These are phyloP conservation scores for Protomyces lactucae-debilis DNA, from an alignment of 1,139 yeast genomes.

Conservation along the genomic window DNA sequence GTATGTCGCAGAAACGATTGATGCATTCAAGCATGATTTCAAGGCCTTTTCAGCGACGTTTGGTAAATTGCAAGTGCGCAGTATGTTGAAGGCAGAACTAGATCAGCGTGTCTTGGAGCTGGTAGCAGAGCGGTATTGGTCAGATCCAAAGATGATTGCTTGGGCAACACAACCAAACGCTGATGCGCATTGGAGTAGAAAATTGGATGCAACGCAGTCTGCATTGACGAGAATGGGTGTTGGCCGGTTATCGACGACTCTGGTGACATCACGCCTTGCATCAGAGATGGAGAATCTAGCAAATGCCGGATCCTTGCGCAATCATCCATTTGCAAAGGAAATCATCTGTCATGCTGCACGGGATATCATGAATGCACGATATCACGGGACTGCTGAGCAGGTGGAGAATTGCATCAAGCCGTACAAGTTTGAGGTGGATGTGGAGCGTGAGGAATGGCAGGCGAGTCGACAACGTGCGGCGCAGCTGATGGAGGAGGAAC, in stretches of 20 bases:
- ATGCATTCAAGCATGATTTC: conserved; percentile 75
- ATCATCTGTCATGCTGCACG: conserved; percentile 83
- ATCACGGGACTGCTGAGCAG: conserved; percentile 91
- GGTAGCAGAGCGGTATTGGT: conserved; percentile 86
- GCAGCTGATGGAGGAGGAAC: conserved; percentile 70
- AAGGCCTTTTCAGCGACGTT: conserved; percentile 80
- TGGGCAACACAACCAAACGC: conserved; percentile 53
- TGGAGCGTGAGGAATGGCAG: conserved; percentile 92
- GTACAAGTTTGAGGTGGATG: conserved; percentile 91
- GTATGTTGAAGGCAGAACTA: conserved; percentile 71
- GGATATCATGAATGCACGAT: conserved; percentile 68
- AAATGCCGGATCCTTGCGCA: conserved; percentile 60
- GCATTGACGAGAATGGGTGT: conserved; percentile 86
- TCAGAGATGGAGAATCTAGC: conserved; percentile 72
- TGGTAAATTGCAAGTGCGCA: conserved; percentile 74
- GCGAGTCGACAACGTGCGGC: conserved; percentile 74
- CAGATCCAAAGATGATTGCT: conserved; percentile 17
- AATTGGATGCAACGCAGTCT: conserved; percentile 76
- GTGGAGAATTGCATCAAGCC: conserved; percentile 98
- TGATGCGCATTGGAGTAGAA: conserved; percentile 82
- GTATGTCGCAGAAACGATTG: conserved; percentile 86
- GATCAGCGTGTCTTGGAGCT: conserved; percentile 86
- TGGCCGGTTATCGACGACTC: conserved; percentile 79
- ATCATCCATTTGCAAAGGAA: conserved; percentile 77
- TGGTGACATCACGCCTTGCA: conserved; percentile 73